Evolutionary conservation across 495 filamentous ascomycete species (phyloP).

Genomic region (Podospora appendiculata): DNA sequence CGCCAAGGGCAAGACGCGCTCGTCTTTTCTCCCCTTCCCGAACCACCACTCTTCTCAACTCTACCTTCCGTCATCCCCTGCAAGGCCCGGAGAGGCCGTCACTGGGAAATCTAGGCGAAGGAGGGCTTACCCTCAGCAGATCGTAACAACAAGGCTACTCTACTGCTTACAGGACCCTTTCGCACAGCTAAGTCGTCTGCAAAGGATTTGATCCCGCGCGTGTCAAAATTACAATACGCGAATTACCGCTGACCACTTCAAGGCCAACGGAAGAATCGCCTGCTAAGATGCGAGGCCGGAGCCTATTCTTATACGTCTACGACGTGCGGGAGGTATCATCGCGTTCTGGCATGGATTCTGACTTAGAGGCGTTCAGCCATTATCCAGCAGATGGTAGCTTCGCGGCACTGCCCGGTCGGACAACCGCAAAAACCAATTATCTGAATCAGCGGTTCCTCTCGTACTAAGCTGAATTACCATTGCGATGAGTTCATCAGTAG

Average conservation of each 20-base stretch:
- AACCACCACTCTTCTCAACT: constrained; percentile 33
- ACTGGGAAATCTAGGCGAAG: constrained; percentile 41
- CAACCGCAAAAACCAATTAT: constrained; percentile 67
- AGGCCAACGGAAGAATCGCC: constrained; percentile 24
- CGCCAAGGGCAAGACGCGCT: no score
- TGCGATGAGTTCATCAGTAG: constrained; percentile 48
- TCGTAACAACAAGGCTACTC: constrained; percentile 62
- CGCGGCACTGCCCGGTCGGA: constrained; percentile 57
- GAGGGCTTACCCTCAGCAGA: constrained; percentile 53
- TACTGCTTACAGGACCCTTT: constrained; percentile 53
- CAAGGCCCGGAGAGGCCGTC: background rate
- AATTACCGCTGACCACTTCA: constrained; percentile 23
- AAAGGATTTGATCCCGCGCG: constrained; percentile 58
- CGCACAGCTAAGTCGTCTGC: constrained; percentile 54
- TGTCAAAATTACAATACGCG: constrained; percentile 54
- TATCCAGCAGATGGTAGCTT: constrained; percentile 56
- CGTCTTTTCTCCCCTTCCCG: no score
- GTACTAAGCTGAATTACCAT: constrained; percentile 66
- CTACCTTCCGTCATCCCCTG: constrained; percentile 23
- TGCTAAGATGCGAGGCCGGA: constrained; percentile 45
- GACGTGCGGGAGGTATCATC: constrained; percentile 53
- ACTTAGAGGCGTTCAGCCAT: constrained; percentile 66
- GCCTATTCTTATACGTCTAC: constrained; percentile 62
- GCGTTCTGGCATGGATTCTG: constrained; percentile 58
- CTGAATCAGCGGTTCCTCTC: constrained; percentile 63